Evolutionary conservation across 768 basidiomycete genomes (phyloP).

Genomic region (Tephrocybe sp.): DNA sequence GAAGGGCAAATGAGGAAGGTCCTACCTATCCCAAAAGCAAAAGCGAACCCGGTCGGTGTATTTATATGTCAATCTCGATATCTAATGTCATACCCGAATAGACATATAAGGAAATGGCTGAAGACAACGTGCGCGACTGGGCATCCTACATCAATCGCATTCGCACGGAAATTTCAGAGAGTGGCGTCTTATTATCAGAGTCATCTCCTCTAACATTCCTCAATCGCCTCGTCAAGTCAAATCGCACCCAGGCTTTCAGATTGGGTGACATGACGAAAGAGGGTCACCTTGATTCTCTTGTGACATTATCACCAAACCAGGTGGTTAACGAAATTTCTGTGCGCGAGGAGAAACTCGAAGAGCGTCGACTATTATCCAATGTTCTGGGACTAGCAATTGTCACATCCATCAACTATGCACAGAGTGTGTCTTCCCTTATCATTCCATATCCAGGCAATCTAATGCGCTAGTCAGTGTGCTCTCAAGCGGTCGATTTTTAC

Average conservation of each 20-base stretch:
- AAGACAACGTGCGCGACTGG: neutral
- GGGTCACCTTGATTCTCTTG: conserved; percentile 8
- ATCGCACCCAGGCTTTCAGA: conserved; percentile 6
- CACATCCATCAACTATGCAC: conserved; percentile 20
- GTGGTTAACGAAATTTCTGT: conserved; percentile 1
- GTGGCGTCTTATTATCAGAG: conserved; percentile 3
- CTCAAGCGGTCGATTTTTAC: conserved; percentile 25
- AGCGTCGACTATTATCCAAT: conserved; percentile 15
- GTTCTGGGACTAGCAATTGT: conserved; percentile 18
- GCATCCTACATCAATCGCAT: conserved; percentile 1
- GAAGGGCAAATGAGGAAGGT: conserved; percentile 4
- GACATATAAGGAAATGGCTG: neutral
- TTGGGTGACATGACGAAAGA: conserved; percentile 1
- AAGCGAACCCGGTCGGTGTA: conserved; percentile 1
- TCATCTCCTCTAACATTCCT: conserved; percentile 16
- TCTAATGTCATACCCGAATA: neutral
- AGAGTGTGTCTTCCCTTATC: conserved; percentile 15
- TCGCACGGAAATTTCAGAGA: conserved; percentile 1
- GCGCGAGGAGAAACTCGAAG: conserved; percentile 13
- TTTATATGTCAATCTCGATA: no score
- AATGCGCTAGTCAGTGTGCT: conserved; percentile 14
- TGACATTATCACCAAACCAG: neutral
- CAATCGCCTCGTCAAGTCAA: conserved; percentile 15
- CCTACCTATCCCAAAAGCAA: conserved; percentile 8
- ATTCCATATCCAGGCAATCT: neutral